A percentile compares a stretch with the other conserved stretches of the same genome.
Evolutionary conservation across 495 filamentous ascomycete species (phyloP).

Genomic region (Aspergillus asperescens): DNA sequence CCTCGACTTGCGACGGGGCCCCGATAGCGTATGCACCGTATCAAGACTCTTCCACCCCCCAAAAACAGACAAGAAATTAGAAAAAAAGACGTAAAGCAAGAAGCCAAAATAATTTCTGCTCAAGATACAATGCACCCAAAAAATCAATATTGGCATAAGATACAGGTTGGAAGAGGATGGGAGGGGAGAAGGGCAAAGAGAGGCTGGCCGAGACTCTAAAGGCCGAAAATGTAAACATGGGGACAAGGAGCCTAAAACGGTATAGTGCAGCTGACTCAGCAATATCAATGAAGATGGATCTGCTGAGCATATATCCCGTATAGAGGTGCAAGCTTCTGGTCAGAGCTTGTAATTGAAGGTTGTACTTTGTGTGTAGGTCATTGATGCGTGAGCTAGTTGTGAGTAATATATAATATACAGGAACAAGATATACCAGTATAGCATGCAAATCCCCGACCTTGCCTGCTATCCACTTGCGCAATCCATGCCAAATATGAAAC

Average conservation of each 20-base stretch:
- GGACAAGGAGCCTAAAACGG: conserved; percentile 19
- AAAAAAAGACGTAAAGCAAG: background rate
- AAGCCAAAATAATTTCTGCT: conserved; percentile 8
- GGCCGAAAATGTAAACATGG: conserved; percentile 29
- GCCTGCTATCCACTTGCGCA: conserved; percentile 32
- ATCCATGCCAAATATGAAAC: conserved; percentile 18
- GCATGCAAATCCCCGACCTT: conserved; percentile 27
- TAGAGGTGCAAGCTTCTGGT: too few species aligned
- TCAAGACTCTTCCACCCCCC: background rate
- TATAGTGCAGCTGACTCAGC: conserved; percentile 18
- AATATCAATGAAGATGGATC: background rate
- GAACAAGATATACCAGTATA: conserved; percentile 13
- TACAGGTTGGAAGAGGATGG: background rate
- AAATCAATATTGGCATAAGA: conserved; percentile 15
- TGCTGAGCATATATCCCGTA: background rate
- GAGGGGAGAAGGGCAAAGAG: background rate
- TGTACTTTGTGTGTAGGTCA: background rate
- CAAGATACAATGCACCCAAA: conserved; percentile 10
- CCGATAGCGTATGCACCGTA: background rate
- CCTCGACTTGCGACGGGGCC: conserved; percentile 1
- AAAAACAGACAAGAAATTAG: background rate
- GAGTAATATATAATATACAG: conserved; percentile 30
- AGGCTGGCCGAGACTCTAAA: background rate
- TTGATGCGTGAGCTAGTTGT: conserved; percentile 27
- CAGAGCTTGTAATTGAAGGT: too few species aligned